phyloP scores from a whole-genome alignment of 768 basidiomycete genomes.

The Hygrocybe coccinea region DNA sequence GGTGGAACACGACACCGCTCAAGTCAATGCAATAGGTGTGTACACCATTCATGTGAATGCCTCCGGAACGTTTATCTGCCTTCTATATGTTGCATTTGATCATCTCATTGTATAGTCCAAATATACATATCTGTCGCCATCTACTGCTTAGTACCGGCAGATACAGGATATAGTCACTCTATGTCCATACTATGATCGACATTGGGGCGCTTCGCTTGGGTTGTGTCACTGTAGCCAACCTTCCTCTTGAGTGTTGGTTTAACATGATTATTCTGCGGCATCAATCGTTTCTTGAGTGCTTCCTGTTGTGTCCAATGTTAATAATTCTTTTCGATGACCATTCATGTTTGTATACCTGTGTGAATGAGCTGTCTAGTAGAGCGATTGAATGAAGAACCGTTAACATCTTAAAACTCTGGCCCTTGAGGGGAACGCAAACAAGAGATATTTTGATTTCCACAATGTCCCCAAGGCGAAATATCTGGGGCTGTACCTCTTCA shows the following conservation, averaged over 20 bases:
- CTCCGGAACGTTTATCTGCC: too few species aligned
- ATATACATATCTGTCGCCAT: too few species aligned
- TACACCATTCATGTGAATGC: too few species aligned
- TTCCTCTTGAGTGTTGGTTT: background rate
- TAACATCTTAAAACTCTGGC: constrained; percentile 11
- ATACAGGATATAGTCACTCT: too few species aligned
- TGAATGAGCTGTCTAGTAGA: constrained; percentile 9
- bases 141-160: too few species aligned
- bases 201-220: background rate
- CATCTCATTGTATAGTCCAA: too few species aligned
- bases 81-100: too few species aligned
- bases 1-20: too few species aligned
- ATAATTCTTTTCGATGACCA: background rate
- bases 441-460: constrained; percentile 12
- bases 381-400: constrained; percentile 11
- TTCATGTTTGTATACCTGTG: constrained; percentile 8
- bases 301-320: background rate
- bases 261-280: background rate
- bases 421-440: constrained; percentile 11
- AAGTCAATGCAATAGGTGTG: too few species aligned
- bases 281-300: background rate
- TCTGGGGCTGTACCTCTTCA: background rate
- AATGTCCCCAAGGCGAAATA: constrained; percentile 13
- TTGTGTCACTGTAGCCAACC: background rate
- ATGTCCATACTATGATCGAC: background rate